phyloP scores from a whole-genome alignment of 306 rosid species.

The Quercus variabilis region DNA sequence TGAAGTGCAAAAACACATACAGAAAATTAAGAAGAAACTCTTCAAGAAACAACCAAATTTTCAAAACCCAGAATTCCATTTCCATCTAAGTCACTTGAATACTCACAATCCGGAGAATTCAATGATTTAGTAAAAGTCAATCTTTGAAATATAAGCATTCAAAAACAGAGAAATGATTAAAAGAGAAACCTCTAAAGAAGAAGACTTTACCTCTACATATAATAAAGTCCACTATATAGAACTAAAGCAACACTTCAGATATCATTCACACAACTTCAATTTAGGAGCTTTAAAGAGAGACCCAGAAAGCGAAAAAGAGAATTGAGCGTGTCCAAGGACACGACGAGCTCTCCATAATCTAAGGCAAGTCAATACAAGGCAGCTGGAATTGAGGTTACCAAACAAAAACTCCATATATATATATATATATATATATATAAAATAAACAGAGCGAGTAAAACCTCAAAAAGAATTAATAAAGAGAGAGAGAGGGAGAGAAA shows the following conservation, averaged over 20 bases:
- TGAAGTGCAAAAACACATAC: background rate
- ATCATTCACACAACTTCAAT: background rate
- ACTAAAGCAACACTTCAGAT: background rate
- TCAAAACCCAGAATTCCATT: conserved; percentile 11
- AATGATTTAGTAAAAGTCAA: background rate
- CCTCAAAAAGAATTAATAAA: background rate
- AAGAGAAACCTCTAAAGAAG: background rate
- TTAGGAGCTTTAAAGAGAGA: background rate
- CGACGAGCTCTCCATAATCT: conserved; percentile 42
- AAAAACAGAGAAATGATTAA: background rate
- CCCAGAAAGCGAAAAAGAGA: conserved; percentile 9
- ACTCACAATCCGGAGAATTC: background rate
- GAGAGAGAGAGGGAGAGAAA: background rate
- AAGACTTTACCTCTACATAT: conserved; percentile 24
- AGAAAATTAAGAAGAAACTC: background rate
- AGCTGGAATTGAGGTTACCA: conserved; percentile 54
- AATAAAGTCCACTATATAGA: background rate
- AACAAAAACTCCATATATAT: conserved; percentile 14
- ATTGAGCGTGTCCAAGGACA: conserved; percentile 18
- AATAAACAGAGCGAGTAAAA: background rate
- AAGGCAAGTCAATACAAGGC: conserved; percentile 40
- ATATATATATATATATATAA: too few species aligned
- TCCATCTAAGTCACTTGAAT: background rate
- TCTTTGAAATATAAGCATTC: background rate
- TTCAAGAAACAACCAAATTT: background rate